Percentiles rank a stretch among this genome's conserved stretches.
phyloP scores from a whole-genome alignment of 352 stramenopile species.

The Chrysophaeum taylorii region DNA sequence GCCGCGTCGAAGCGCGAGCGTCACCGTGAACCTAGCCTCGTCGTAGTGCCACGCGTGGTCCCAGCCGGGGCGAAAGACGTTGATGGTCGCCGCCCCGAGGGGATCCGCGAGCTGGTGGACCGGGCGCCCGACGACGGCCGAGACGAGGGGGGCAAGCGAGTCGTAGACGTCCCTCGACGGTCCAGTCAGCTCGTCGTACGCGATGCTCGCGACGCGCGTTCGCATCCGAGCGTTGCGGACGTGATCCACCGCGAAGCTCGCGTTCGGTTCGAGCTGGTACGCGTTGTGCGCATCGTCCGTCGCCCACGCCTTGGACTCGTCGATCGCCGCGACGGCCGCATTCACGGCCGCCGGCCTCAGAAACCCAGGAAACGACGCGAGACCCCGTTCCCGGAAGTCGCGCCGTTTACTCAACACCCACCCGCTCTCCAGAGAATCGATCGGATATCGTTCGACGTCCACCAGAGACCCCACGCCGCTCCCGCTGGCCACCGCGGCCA shows the following conservation, averaged over 20 bases:
- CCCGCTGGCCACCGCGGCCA: too few species aligned
- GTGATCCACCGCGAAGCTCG: too few species aligned
- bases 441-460: too few species aligned
- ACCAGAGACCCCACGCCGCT: too few species aligned
- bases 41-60: conserved; percentile 17
- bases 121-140: background rate
- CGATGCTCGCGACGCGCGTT: background rate
- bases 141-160: background rate
- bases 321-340: background rate
- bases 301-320: background rate
- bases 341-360: background rate
- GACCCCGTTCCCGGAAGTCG: too few species aligned
- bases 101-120: background rate
- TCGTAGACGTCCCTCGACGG: background rate
- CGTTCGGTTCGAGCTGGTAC: background rate
- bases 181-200: conserved; percentile 3
- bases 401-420: too few species aligned
- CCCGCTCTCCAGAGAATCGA: too few species aligned
- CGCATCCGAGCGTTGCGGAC: background rate
- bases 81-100: conserved; percentile 12
- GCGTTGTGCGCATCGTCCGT: background rate
- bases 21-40: conserved; percentile 11
- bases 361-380: background rate
- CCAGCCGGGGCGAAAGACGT: conserved; percentile 3
- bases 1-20: background rate